Evolutionary conservation across 768 basidiomycete genomes (phyloP).

Genomic region (Lanmaoa rubissima): DNA sequence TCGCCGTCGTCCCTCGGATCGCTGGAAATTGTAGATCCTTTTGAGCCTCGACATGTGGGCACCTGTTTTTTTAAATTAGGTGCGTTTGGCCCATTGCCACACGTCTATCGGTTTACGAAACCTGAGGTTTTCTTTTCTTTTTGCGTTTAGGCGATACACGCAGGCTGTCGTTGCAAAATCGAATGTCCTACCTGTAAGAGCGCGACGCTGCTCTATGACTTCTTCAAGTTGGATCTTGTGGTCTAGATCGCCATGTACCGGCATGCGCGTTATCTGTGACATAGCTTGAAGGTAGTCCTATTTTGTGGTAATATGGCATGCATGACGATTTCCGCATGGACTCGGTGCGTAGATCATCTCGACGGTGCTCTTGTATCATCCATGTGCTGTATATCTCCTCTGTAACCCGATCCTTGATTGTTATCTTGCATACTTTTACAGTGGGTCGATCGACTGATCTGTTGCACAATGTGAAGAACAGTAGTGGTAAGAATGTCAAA

Average conservation of each 20-base stretch:
- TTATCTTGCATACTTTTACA: neutral
- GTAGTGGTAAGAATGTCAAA: too few relatives aligned
- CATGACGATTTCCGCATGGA: neutral
- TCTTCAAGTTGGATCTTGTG: conserved; percentile 50
- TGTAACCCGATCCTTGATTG: neutral
- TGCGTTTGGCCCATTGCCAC: conserved; percentile 22
- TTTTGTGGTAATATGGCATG: neutral
- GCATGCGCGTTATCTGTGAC: neutral
- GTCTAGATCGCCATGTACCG: neutral
- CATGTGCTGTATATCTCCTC: too few relatives aligned
- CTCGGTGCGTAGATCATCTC: too few relatives aligned
- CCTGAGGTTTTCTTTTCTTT: neutral
- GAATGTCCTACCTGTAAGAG: conserved; percentile 52
- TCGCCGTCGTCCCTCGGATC: conserved; percentile 28
- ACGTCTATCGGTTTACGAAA: neutral
- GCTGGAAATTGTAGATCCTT: neutral
- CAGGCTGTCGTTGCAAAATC: conserved; percentile 44
- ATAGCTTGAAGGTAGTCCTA: neutral
- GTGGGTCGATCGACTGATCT: too few relatives aligned
- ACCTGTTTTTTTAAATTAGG: too few relatives aligned
- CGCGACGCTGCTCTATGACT: conserved; percentile 51
- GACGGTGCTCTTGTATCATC: neutral
- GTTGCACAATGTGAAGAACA: too few relatives aligned
- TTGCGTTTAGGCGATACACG: conserved; percentile 45
- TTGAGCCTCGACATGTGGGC: too few relatives aligned